Conservation (phyloP, 1,284 basidiomycete genomes). For the Sanguinoderma infundibulare region DNA sequence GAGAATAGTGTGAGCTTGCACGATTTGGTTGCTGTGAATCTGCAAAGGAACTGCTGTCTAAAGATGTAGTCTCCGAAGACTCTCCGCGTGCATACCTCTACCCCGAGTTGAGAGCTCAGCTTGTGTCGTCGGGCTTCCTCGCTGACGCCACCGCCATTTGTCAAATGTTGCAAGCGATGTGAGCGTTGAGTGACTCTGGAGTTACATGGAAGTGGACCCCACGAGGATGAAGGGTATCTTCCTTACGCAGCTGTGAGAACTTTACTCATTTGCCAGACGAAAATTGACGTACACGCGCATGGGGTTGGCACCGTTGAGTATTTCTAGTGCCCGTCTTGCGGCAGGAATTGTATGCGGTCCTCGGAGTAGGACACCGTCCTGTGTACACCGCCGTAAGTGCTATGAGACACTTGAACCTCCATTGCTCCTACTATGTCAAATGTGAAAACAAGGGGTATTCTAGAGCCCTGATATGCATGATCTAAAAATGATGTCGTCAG, state of each 20-base stretch:
- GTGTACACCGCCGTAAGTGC: not conserved
- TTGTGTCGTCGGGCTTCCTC: conserved; percentile 74
- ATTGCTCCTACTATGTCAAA: conserved; percentile 28
- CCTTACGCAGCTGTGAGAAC: conserved; percentile 44
- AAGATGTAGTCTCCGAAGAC: conserved; percentile 1
- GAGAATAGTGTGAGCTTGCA: conserved; percentile 95
- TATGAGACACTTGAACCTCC: too few species aligned
- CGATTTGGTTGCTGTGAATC: conserved; percentile 76
- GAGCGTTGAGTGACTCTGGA: not conserved
- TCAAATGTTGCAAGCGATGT: conserved; percentile 55
- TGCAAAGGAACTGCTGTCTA: conserved; percentile 31
- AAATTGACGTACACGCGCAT: conserved; percentile 56
- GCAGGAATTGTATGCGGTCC: conserved; percentile 79
- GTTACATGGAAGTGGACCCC: conserved; percentile 29
- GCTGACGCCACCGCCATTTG: conserved; percentile 89
- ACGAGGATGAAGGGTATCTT: conserved; percentile 92
- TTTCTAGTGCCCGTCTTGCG: conserved; percentile 74
- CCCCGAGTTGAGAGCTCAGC: conserved; percentile 74
- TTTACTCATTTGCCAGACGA: not conserved
- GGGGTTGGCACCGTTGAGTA: conserved; percentile 79
- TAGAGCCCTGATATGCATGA: not conserved
- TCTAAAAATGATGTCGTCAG: not conserved
- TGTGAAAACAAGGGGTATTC: conserved; percentile 25
- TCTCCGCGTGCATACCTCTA: conserved; percentile 50
- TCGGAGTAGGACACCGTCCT: conserved; percentile 94